Percentiles rank a stretch among this genome's conserved stretches.
These are phyloP conservation scores for Fistulina hepatica DNA, from an alignment of 1,284 basidiomycete species.

Conservation along the genomic window DNA sequence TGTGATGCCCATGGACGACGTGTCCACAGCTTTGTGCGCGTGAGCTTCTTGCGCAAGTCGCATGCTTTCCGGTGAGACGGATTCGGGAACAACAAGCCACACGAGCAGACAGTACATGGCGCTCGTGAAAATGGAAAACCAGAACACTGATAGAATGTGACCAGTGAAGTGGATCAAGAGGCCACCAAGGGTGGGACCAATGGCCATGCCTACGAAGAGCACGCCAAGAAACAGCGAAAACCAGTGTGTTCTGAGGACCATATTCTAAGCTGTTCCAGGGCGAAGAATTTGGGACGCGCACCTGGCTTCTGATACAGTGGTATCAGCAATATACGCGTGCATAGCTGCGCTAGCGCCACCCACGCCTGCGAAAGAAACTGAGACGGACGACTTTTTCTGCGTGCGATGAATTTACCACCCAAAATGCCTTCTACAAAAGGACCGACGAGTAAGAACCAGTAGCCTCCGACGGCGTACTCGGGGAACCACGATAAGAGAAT, in stretches of 20 bases:
- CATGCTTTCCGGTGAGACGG: conserved; percentile 42
- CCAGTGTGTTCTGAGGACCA: conserved; percentile 27
- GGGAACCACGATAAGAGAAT: conserved; percentile 55
- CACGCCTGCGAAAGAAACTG: conserved; percentile 30
- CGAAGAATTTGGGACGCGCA: conserved; percentile 2
- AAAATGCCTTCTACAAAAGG: conserved; percentile 65
- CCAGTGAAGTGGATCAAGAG: conserved; percentile 51
- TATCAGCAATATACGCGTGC: conserved; percentile 57
- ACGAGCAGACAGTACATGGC: conserved; percentile 38
- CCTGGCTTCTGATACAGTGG: conserved; percentile 36
- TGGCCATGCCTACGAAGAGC: conserved; percentile 52
- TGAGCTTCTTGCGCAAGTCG: conserved; percentile 20
- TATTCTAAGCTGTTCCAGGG: not conserved
- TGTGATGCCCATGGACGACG: conserved; percentile 7
- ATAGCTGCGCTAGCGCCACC: conserved; percentile 37
- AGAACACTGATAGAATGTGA: conserved; percentile 6
- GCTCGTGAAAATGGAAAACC: conserved; percentile 13
- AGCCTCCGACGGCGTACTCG: conserved; percentile 60
- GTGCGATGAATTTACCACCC: conserved; percentile 59
- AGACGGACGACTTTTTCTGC: conserved; percentile 3
- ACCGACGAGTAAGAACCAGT: conserved; percentile 72
- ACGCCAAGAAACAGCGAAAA: conserved; percentile 57
- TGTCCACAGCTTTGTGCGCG: conserved; percentile 23
- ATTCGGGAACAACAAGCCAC: conserved; percentile 66
- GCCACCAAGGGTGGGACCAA: conserved; percentile 66